phyloP scores from a whole-genome alignment of 345 rosid species.

The Hypericum perforatum region DNA sequence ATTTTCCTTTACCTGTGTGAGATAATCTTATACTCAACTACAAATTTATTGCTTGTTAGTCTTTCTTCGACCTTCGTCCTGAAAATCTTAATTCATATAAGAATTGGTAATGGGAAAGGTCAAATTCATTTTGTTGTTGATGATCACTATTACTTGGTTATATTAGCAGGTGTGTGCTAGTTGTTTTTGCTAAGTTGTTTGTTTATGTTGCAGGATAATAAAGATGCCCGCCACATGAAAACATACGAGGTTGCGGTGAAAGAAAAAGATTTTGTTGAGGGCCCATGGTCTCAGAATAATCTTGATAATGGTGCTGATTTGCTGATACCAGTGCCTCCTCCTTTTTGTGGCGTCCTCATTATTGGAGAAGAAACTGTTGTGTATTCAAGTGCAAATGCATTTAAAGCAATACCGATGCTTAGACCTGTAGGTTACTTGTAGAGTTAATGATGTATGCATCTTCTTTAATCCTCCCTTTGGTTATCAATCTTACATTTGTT shows the following conservation, averaged over 20 bases:
- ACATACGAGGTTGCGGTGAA: slow-evolving; percentile 90
- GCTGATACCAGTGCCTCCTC: slow-evolving; percentile 91
- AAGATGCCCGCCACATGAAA: slow-evolving; percentile 95
- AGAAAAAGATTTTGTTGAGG: slow-evolving; percentile 95
- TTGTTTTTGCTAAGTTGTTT: too few species aligned
- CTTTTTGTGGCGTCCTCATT: slow-evolving; percentile 95
- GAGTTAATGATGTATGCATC: slow-evolving; percentile 2
- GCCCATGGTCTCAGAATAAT: slow-evolving; percentile 93
- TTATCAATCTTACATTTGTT: slow-evolving; percentile 8
- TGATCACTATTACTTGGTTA: too few species aligned
- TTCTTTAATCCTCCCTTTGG: slow-evolving; percentile 2
- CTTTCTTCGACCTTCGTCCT: too few species aligned
- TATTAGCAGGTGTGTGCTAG: too few species aligned
- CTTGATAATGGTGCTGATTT: slow-evolving; percentile 91
- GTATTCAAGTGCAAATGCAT: slow-evolving; percentile 80
- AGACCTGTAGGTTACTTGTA: slow-evolving; percentile 50
- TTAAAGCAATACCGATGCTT: slow-evolving; percentile 60
- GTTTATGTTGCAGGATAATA: slow-evolving; percentile 56
- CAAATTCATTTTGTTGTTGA: too few species aligned
- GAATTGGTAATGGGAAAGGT: too few species aligned
- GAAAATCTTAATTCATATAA: too few species aligned
- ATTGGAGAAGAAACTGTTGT: slow-evolving; percentile 92
- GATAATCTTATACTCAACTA: too few species aligned
- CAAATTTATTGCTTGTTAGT: too few species aligned
- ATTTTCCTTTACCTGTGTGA: too few species aligned